Evolutionary conservation across 2,329 filamentous ascomycete species (phyloP), one percentile per base, ranked within the genome.

Genomic region (Onygena corvina): DNA sequence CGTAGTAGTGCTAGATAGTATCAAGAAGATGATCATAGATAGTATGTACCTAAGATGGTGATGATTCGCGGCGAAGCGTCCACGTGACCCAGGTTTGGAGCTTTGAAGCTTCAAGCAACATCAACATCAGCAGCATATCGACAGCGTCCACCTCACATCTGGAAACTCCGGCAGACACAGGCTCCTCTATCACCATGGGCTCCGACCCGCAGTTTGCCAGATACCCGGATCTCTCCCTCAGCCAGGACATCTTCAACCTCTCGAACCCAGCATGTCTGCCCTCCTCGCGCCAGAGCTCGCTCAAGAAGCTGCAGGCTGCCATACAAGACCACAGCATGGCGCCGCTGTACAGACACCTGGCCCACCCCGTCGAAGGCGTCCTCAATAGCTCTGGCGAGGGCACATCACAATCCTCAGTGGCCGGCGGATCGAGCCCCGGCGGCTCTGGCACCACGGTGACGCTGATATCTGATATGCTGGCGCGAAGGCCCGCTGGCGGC

Each of bases 381-480:
- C 71, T 94, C 64, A 94, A 94, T 66, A 72, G 74, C 48, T 70
- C 80, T 34, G 85, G 85, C 56, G 86, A 93, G 63, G 72, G 75
- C 52, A 67, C 71, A 51, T 61, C 71, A 57, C 67, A 70, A 58
- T 62, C 75, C 70, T 57, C 63, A 57, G 60, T 53, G 62, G 52
- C 60, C 55, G 67, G 75, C 67, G 46, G 65, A 66, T 58, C 61
- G 64, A 52, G 65, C 68, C 57, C 81, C 77, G 38, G 38, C 38
- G 23, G 38, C 38, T 67, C 47, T 8, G 53, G 73, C 57, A 54
- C 65, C 58, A 64, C 73, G 65, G 58, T 69, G 56, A 58, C 70
- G 57, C 80, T 86, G 67, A 72, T 79, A 50, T 80, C 79, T 36
- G 84, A 82, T 63, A 80, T 93, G 75, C 76, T 92, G 56, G 84